Evolutionary conservation across 2,329 filamentous ascomycete genomes (phyloP), one percentile per base, ranked within the genome.

Genomic region (Colletotrichum sp.): DNA sequence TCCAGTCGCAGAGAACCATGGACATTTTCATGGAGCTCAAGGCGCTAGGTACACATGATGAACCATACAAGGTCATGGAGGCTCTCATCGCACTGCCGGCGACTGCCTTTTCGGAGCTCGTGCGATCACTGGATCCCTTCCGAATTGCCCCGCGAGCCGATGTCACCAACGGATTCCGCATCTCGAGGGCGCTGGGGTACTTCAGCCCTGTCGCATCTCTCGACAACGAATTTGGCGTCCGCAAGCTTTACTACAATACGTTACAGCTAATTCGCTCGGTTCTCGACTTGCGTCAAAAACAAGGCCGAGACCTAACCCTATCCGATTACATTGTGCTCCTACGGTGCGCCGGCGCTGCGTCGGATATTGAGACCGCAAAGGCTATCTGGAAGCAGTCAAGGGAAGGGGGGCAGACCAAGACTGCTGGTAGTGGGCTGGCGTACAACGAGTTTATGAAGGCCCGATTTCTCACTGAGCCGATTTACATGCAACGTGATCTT

Each of bases 101-200:
- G 3, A 85, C 88, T 2, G 89, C 89, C 1, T 92, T 95, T 80
- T 91, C 92, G 2, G 92, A 94, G 77, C 89, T 94, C 12, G 82
- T 96, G 34, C 88, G 89, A 39, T 87, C 88, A 7, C 83, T 96
- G 10, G 92, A 94, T 73, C 93, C 94, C 0, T 80, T 90, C 6
- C 80, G 83, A 26, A 83, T 92, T 21, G 86, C 89, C 69, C 81
- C 84, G 24, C 83, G 88, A 15, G 81, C 91, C 24, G 92, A 93
- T 80, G 81, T 87, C 5, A 84, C 85, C 13, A 81, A 88, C 44
- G 85, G 86, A 18, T 76, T 88, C 21, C 77, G 80, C 18, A 82
- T 90, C 68, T 78, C 83, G 5, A 72, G 79, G 16, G 88, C 82
- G 78, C 89, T 85, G 80, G 84, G 82, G 8, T 81, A 86, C 34